Base-by-base conservation (phyloP, 2,329 filamentous ascomycete species). In the Fonsecaea pedrosoi region DNA sequence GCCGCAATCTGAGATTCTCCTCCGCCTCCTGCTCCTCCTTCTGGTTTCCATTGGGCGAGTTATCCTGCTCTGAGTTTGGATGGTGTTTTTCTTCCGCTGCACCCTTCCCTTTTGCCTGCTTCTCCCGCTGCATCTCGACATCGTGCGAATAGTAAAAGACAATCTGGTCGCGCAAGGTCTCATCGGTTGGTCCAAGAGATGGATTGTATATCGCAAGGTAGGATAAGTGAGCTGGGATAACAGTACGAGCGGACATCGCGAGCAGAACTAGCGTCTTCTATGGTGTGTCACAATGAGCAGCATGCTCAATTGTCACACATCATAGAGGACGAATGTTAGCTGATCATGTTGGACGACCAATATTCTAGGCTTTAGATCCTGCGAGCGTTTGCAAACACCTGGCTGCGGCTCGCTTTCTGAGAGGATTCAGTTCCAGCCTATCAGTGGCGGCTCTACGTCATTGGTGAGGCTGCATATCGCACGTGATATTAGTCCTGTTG, bases 171-270 rank as follows among this genome's bases (percentile, higher is more conserved):
- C 86, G 83, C 70, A 94, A 82, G 2, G 89, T 90, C 75, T 92
- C 90, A 76, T 93, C 90, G 77, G 85, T 86, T 40, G 77, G 84
- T 74, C 91, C 90, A 54, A 96, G 85, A 5, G 90, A 88, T 38
- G 96, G 95, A 78, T 96, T 98, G 84, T 96, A 99, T 77, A 99
- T 96, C 77, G 94, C 89, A 54, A 99, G 86, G 78, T 95, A 98
- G 74, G 92, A 91, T 35, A 98, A 87, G 76, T 92, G 92, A 40
- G 94, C 94, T 53, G 95, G 94, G 38, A 89, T 82, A 70, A 91
- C 78, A 42, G 57, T 45, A n/a, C 45, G 48, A 30, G 58, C 15
- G 56, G 66, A 66, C 66, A 69, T 69, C 45, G 59, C 60, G 35
- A 38, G 35, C 50, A 58, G 25, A 34, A 38, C 8, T 5, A 37